phyloP scores from a whole-genome alignment of 345 rosid genomes.

The Corchorus olitorius region DNA sequence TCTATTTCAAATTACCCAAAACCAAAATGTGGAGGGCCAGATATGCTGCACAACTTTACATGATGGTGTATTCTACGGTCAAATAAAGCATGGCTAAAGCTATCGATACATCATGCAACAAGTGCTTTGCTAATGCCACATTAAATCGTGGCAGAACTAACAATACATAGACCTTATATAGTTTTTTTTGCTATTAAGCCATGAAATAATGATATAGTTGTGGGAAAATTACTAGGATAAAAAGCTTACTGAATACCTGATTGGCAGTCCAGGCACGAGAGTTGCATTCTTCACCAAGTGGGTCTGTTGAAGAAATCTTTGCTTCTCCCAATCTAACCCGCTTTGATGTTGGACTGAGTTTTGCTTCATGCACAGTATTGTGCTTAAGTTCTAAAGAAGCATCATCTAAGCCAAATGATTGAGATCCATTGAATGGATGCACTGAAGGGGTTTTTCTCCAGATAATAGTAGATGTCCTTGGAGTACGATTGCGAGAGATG shows the following conservation, averaged over 20 bases:
- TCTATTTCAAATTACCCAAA: neutral
- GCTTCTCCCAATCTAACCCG: slow-evolving; percentile 59
- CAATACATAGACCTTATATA: neutral
- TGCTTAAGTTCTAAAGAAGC: slow-evolving; percentile 41
- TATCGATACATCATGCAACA: neutral
- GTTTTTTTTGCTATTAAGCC: neutral
- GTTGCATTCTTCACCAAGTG: slow-evolving; percentile 51
- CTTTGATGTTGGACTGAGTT: slow-evolving; percentile 57
- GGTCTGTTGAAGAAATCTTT: slow-evolving; percentile 40
- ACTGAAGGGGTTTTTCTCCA: slow-evolving; percentile 50
- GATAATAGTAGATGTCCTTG: slow-evolving; percentile 38
- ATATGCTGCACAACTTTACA: neutral
- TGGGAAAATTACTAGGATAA: neutral
- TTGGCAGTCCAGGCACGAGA: slow-evolving; percentile 40
- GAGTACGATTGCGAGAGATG: slow-evolving; percentile 54
- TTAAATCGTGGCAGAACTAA: neutral
- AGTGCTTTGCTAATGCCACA: neutral
- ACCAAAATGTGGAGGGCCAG: neutral
- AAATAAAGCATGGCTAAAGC: neutral
- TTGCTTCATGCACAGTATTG: slow-evolving; percentile 45
- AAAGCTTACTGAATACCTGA: slow-evolving; percentile 43
- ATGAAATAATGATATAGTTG: neutral
- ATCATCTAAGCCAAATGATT: slow-evolving; percentile 37
- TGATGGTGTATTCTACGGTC: neutral
- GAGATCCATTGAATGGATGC: slow-evolving; percentile 38